Conservation (phyloP, 768 basidiomycete species). For the Suillus fuscotomentosus region DNA sequence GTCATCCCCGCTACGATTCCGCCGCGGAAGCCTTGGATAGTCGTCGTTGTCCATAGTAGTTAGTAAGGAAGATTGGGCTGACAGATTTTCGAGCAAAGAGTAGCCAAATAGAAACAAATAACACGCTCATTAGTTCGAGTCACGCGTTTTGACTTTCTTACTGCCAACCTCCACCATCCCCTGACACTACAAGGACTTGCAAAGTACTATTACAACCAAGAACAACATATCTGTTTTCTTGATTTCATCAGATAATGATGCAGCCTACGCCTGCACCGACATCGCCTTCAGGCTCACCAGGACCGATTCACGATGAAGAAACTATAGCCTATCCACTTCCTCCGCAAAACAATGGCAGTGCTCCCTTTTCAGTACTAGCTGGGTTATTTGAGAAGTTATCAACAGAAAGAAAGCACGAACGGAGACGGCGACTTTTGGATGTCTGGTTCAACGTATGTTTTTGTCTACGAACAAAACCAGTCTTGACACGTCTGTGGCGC, state of each 20-base stretch:
- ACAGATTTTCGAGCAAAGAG: neutral
- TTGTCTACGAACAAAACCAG: neutral
- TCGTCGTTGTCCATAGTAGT: conserved; percentile 16
- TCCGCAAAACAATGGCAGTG: conserved; percentile 64
- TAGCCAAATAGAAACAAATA: conserved; percentile 18
- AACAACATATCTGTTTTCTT: neutral
- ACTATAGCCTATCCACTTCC: conserved; percentile 47
- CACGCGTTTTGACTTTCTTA: conserved; percentile 1
- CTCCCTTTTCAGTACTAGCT: conserved; percentile 66
- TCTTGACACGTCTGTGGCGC: conserved; percentile 17
- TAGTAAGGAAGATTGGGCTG: neutral
- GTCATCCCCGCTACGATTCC: conserved; percentile 35
- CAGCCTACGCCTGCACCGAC: conserved; percentile 68
- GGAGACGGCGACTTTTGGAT: conserved; percentile 64
- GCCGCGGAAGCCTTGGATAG: conserved; percentile 28
- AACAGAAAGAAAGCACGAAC: conserved; percentile 70
- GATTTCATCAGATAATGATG: conserved; percentile 36
- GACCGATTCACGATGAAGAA: conserved; percentile 22
- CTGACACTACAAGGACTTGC: neutral
- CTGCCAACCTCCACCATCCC: neutral
- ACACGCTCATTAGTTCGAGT: conserved; percentile 10
- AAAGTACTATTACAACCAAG: neutral
- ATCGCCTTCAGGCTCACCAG: conserved; percentile 51
- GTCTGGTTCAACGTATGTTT: conserved; percentile 78
- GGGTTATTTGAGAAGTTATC: conserved; percentile 76